Base-by-base conservation (phyloP, 179 eudicot genomes). In the Camellia oleifera region DNA sequence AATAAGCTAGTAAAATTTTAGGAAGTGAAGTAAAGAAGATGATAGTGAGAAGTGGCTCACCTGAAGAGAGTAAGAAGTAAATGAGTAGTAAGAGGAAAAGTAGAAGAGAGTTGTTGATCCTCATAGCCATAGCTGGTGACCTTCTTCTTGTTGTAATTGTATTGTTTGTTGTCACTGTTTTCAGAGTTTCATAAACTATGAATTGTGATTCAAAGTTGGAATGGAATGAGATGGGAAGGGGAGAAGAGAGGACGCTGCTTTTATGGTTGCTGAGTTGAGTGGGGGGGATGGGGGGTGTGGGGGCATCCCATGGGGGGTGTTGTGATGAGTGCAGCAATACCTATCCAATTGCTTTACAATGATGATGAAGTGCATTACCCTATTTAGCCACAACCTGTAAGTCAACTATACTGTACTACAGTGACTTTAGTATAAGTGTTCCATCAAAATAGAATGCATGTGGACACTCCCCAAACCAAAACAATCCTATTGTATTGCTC, bases 361-460 rank as follows among this genome's bases (percentile, higher is more conserved):
- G 83, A 79, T 81, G 83, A 77, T 75, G 75, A 58, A 78, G 40
- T 82, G 89, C 83, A 86, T 76, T 75, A 82, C 70, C 77, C 77
- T 54, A 60, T 72, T 4, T 17, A 79, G 77, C 82, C 86, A 78
- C 83, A 82, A 80, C 52, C 42, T 65, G 53, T 32, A 82, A 77
- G 88, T 86, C 88, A 86, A 86, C 88, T 82, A 75, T 80, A 83
- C 75, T 78, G 40, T 23, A 64, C 54, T 67, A 57, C 17, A 57
- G 40, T 32, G 40, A 32, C 40, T 32, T 32, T 32, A 32, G 52
- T 57, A 4, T 79, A n/a, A 26, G 78, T 83, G 82, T 83, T 80
- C 53, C 82, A 83, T 85, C 84, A 83, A 63, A 26, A 60, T 42
- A 79, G 63, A 69, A 48, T 78, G 80, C 79, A 78, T 79, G 83